Evolutionary conservation across 495 filamentous ascomycete species (phyloP).

Genomic region (Hypoxylon lenormandii): DNA sequence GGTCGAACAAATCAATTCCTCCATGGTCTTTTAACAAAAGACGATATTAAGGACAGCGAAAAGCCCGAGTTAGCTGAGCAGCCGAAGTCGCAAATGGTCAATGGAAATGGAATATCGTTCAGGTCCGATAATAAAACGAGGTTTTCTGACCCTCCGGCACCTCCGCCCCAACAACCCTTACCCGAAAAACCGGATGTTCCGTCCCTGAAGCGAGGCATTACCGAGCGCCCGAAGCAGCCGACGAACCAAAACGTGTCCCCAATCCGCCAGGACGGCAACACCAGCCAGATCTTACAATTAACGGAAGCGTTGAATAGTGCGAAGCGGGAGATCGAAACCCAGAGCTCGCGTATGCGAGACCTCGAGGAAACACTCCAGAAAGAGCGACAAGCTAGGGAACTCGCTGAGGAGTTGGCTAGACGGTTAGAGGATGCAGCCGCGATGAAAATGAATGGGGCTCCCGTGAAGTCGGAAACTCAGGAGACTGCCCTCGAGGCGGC

Average conservation of each 20-base stretch:
- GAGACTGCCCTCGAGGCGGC: constrained; percentile 54
- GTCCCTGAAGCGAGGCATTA: constrained; percentile 77
- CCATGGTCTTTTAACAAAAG: constrained; percentile 76
- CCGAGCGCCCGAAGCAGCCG: constrained; percentile 73
- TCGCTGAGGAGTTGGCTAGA: constrained; percentile 82
- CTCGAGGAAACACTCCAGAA: constrained; percentile 81
- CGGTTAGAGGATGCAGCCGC: constrained; percentile 69
- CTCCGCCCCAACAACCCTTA: constrained; percentile 88
- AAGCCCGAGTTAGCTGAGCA: constrained; percentile 62
- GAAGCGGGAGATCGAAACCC: constrained; percentile 83
- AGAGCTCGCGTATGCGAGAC: constrained; percentile 80
- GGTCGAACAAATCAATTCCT: constrained; percentile 83
- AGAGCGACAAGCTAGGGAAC: constrained; percentile 82
- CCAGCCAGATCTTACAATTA: constrained; percentile 79
- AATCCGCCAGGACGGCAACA: constrained; percentile 70
- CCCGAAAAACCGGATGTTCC: constrained; percentile 86
- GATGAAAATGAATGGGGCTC: constrained; percentile 53
- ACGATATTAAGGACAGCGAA: constrained; percentile 73
- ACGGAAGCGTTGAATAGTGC: constrained; percentile 83
- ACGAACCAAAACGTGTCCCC: constrained; percentile 68
- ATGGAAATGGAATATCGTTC: constrained; percentile 63
- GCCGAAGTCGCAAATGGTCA: constrained; percentile 51
- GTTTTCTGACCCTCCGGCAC: constrained; percentile 90
- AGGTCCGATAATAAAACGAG: constrained; percentile 70
- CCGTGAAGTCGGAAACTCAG: constrained; percentile 45